phyloP scores from a whole-genome alignment of 495 filamentous ascomycete species.

The Clavariopsis aquatica region DNA sequence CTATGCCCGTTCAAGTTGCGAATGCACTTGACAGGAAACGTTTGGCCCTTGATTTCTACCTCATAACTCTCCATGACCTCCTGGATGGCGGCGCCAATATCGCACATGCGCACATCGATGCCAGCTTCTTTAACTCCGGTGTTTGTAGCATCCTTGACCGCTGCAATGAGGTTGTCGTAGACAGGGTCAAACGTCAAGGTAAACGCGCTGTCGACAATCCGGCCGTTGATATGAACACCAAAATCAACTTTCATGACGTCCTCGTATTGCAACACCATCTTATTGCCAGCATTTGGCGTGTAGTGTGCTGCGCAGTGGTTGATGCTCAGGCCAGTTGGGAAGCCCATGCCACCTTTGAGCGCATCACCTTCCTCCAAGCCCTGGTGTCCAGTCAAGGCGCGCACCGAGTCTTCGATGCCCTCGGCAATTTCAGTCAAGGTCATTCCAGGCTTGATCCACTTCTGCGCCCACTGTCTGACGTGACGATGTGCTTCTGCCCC shows the following conservation, averaged over 20 bases:
- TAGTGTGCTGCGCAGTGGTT: constrained; percentile 65
- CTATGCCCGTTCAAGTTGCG: constrained; percentile 61
- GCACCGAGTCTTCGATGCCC: constrained; percentile 62
- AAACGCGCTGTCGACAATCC: constrained; percentile 67
- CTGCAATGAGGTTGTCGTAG: constrained; percentile 62
- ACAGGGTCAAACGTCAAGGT: constrained; percentile 63
- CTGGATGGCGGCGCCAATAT: constrained; percentile 64
- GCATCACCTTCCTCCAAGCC: constrained; percentile 61
- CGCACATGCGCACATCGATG: constrained; percentile 62
- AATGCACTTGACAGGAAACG: constrained; percentile 60
- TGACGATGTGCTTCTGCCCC: constrained; percentile 64
- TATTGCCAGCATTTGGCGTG: constrained; percentile 64
- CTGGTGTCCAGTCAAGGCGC: constrained; percentile 57
- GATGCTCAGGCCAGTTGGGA: constrained; percentile 62
- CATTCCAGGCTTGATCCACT: constrained; percentile 58
- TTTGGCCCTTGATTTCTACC: constrained; percentile 58
- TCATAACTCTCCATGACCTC: constrained; percentile 71
- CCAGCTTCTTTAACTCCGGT: constrained; percentile 63
- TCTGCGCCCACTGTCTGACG: constrained; percentile 60
- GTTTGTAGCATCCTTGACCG: constrained; percentile 65
- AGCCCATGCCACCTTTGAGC: constrained; percentile 61
- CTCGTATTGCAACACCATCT: constrained; percentile 56
- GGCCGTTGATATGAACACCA: constrained; percentile 64
- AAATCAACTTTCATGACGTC: constrained; percentile 73
- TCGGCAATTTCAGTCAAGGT: constrained; percentile 61